These are phyloP conservation scores for Cenchrus purpureus DNA, from an alignment of 176 grass and related monocot species.

Conservation along the genomic window DNA sequence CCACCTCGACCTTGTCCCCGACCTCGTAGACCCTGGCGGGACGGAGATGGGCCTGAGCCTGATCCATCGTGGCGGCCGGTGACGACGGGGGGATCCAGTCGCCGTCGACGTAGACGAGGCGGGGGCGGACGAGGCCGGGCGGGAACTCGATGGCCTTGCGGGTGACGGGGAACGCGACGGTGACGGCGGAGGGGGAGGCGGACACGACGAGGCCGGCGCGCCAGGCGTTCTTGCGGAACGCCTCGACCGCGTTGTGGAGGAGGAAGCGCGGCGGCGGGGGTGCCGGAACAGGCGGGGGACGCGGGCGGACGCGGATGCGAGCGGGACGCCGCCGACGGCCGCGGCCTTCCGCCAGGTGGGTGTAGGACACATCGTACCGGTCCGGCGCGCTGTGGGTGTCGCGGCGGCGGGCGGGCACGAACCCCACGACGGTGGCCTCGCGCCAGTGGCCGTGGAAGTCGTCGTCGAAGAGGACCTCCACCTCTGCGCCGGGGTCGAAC, in stretches of 20 bases:
- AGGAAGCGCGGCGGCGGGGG: too few species aligned
- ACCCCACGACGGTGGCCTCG: too few species aligned
- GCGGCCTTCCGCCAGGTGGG: too few species aligned
- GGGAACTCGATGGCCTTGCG: constrained; percentile 55
- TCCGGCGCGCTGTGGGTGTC: too few species aligned
- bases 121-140: constrained; percentile 41
- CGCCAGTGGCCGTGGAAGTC: too few species aligned
- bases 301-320: too few species aligned
- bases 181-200: neutral
- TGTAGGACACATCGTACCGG: too few species aligned
- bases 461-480: too few species aligned
- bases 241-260: too few species aligned
- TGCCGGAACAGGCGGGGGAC: constrained; percentile 30
- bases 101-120: constrained; percentile 46
- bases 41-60: constrained; percentile 4
- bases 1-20: constrained; percentile 59
- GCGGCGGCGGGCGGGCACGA: too few species aligned
- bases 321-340: too few species aligned
- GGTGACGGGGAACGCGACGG: constrained; percentile 60
- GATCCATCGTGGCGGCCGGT: neutral
- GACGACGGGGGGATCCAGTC: constrained; percentile 34
- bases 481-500: too few species aligned
- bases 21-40: constrained; percentile 28
- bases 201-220: constrained; percentile 59
- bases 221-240: constrained; percentile 69